Percentiles rank a stretch among this genome's conserved stretches.
These are phyloP conservation scores for Arachis stenosperma DNA, from an alignment of 306 rosid species.

Conservation along the genomic window DNA sequence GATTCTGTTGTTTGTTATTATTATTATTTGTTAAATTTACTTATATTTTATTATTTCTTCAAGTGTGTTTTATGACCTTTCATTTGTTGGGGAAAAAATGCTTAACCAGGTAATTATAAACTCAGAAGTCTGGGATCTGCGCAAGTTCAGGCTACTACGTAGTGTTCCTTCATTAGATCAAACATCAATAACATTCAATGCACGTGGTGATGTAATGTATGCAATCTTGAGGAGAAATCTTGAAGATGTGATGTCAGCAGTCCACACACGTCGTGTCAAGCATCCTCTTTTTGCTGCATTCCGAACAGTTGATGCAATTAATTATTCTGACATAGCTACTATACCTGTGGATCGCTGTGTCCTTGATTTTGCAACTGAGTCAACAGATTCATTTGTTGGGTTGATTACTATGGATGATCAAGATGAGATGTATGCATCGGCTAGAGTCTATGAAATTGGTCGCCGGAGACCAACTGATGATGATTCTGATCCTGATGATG, in stretches of 20 bases:
- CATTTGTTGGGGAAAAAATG: not conserved
- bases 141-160: slow-evolving; percentile 84
- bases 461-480: slow-evolving; percentile 93
- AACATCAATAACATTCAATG: slow-evolving; percentile 84
- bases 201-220: slow-evolving; percentile 95
- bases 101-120: slow-evolving; percentile 84
- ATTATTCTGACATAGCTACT: slow-evolving; percentile 94
- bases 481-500: slow-evolving; percentile 98
- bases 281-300: slow-evolving; percentile 89
- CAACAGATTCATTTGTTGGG: slow-evolving; percentile 94
- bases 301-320: slow-evolving; percentile 95
- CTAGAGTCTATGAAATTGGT: slow-evolving; percentile 88
- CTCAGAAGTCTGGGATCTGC: slow-evolving; percentile 99
- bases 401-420: slow-evolving; percentile 95
- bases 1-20: not conserved
- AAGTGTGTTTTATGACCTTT: slow-evolving; percentile 24
- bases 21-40: not conserved
- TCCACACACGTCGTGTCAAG: slow-evolving; percentile 80
- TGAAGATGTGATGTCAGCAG: slow-evolving; percentile 94
- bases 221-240: slow-evolving; percentile 92
- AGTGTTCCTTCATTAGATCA: slow-evolving; percentile 97
- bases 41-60: not conserved
- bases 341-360: slow-evolving; percentile 91
- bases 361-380: slow-evolving; percentile 90
- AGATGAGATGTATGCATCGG: slow-evolving; percentile 91